Base-by-base conservation (phyloP, 2,329 filamentous ascomycete genomes). In the Mollisiaceae sp. region DNA sequence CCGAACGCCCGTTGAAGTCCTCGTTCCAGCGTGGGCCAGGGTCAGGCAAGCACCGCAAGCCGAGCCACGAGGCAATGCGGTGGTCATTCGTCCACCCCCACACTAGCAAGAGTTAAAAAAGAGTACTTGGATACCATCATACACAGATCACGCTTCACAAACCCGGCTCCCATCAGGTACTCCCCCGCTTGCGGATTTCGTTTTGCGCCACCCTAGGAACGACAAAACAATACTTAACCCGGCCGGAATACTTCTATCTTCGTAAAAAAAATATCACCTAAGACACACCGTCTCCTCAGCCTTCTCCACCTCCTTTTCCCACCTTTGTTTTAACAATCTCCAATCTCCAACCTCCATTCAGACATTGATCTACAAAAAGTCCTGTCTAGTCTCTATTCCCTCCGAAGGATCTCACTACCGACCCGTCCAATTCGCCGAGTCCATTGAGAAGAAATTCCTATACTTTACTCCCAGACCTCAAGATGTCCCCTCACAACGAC, bases 401-500 rank as follows among this genome's bases (percentile, higher is more conserved):
- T 54, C 27, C 39, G 56, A 59, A 35, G 12, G 35, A 18, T 58
- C 39, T 32, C n/a, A 57, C 38, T 62, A 68, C 55, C 36, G 54
- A 60, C 59, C 59, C 35, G 43, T 27, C 35, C 20, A 41, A 24
- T 39, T 27, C 22, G 18, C 36, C 56, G 12, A 59, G 38, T 27
- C 38, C 36, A 41, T 43, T 41, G 39, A 39, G 35, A 50, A 41
- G 12, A 22, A 20, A 60, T 20, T 9, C n/a, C 38, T 20, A 15
- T 64, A 62, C 59, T 62, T 64, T 35, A 55, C 57, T 41, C 22
- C 57, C 24, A 32, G 32, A 6, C 27, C 36, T 43, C 65, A 70
- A 63, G 27, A 83, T 83, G 82, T 73, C 81, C 67, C 82, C 81
- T 45, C 81, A 83, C 73, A 82, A 79, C 69, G 79, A 83, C 70